phyloP scores from a whole-genome alignment of 202 grass and related monocot genomes.

The Brachypodium distachyon region DNA sequence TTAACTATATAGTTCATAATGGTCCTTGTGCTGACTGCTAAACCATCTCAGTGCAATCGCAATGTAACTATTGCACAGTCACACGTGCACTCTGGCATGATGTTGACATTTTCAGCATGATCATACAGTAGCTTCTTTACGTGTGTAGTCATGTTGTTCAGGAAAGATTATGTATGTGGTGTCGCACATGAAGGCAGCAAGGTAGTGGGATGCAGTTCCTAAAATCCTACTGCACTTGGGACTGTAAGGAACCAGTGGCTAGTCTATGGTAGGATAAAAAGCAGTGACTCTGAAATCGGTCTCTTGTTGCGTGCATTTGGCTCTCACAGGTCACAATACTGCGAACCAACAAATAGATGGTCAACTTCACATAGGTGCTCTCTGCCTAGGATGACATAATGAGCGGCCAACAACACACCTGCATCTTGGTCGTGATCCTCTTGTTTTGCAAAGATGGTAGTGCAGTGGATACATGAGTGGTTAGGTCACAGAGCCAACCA shows the following conservation, averaged over 20 bases:
- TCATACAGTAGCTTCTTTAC: constrained; percentile 15
- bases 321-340: neutral
- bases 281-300: constrained; percentile 8
- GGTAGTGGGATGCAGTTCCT: constrained; percentile 38
- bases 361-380: constrained; percentile 46
- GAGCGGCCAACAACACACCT: constrained; percentile 41
- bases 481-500: constrained; percentile 20
- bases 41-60: constrained; percentile 5
- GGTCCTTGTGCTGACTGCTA: neutral
- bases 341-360: constrained; percentile 25
- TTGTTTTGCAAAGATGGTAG: neutral
- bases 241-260: constrained; percentile 7
- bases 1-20: neutral
- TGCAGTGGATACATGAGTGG: constrained; percentile 23
- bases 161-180: constrained; percentile 11
- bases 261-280: constrained; percentile 21
- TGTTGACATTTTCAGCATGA: constrained; percentile 12
- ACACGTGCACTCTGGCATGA: constrained; percentile 16
- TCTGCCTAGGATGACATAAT: constrained; percentile 51
- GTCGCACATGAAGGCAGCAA: constrained; percentile 27
- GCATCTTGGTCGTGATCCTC: constrained; percentile 23
- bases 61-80: constrained; percentile 7
- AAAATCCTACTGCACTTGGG: neutral
- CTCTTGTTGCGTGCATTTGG: constrained; percentile 37
- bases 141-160: constrained; percentile 20